phyloP scores from a whole-genome alignment of 345 rosid genomes.

The Eutrema heterophyllum region DNA sequence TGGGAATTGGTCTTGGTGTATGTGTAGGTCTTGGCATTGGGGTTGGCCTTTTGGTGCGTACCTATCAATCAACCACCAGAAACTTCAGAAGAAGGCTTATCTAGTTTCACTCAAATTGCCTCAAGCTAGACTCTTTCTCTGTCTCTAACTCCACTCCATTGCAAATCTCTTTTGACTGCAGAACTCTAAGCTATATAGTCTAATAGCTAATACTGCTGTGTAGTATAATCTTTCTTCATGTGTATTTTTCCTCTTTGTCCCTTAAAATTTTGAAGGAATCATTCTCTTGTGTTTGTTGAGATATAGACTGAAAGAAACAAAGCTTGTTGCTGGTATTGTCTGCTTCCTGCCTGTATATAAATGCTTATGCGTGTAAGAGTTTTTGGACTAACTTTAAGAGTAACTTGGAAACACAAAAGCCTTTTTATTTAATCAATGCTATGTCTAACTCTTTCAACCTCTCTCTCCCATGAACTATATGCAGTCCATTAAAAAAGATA shows the following conservation, averaged over 20 bases:
- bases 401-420: not conserved
- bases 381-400: not conserved
- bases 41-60: constrained; percentile 78
- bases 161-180: constrained; percentile 31
- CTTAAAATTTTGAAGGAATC: constrained; percentile 21
- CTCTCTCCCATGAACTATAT: not conserved
- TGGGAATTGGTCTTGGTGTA: constrained; percentile 93
- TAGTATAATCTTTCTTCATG: constrained; percentile 1
- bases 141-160: constrained; percentile 26
- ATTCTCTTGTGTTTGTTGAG: constrained; percentile 20
- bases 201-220: constrained; percentile 27
- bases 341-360: constrained; percentile 15
- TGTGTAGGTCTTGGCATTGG: constrained; percentile 90
- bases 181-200: constrained; percentile 39
- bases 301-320: constrained; percentile 15
- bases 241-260: not conserved
- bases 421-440: not conserved
- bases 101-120: constrained; percentile 19
- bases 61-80: constrained; percentile 73
- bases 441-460: not conserved
- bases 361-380: constrained; percentile 1
- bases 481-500: not conserved
- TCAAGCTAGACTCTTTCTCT: not conserved
- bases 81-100: constrained; percentile 65
- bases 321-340: constrained; percentile 6